Evolutionary conservation across 495 filamentous ascomycete species (phyloP).

Genomic region (Neurospora sublineolata): DNA sequence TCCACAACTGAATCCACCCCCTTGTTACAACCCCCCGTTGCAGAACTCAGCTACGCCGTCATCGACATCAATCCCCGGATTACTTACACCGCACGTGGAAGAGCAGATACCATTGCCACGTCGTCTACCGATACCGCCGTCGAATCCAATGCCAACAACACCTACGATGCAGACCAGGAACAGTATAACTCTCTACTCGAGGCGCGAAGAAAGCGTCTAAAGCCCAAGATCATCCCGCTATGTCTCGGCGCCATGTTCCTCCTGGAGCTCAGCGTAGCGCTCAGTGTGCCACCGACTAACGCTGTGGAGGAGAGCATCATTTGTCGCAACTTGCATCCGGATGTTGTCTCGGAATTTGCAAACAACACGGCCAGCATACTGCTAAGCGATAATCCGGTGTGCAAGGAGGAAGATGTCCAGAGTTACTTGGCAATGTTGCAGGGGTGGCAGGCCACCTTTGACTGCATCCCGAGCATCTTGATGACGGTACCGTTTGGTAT

Average conservation of each 20-base stretch:
- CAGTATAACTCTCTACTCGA: not conserved
- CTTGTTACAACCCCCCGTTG: not conserved
- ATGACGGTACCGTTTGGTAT: conserved; percentile 21
- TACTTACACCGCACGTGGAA: not conserved
- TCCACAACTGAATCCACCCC: not conserved
- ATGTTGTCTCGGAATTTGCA: conserved; percentile 1
- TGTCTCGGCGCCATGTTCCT: conserved; percentile 15
- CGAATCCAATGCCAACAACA: not conserved
- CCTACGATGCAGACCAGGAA: not conserved
- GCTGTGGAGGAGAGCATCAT: conserved; percentile 24
- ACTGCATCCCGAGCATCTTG: conserved; percentile 19
- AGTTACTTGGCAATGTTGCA: conserved; percentile 22
- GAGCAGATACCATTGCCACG: not conserved
- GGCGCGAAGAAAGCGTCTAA: conserved; percentile 5
- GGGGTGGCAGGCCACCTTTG: conserved; percentile 19
- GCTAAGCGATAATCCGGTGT: conserved; percentile 8
- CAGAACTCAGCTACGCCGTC: not conserved
- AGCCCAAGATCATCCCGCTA: conserved; percentile 16
- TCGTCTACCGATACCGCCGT: not conserved
- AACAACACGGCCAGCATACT: not conserved
- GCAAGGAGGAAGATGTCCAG: conserved; percentile 21
- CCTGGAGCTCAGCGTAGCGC: conserved; percentile 16
- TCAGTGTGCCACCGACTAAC: conserved; percentile 12
- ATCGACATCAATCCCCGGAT: not conserved
- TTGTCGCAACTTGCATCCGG: conserved; percentile 22